Base-by-base conservation (phyloP, 2,329 filamentous ascomycete species). In the Fonsecaea multimorphosa region DNA sequence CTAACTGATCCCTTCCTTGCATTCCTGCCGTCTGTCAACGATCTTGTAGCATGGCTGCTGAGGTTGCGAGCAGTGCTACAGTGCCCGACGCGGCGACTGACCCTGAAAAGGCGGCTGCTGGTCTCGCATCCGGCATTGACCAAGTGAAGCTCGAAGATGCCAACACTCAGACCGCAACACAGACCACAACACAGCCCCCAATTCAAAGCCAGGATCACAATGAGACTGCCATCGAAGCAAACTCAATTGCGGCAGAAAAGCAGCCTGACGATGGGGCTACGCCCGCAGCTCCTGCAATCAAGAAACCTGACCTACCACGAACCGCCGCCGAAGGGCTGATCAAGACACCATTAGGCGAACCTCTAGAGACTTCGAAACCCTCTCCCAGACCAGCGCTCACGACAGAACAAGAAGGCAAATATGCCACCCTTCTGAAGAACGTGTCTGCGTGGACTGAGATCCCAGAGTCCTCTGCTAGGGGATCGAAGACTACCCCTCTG, bases 321-420 rank as follows among this genome's bases (percentile, higher is more conserved):
- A 79, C 76, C 22, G 75, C 77, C 6, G 75, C 74, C 7, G 76
- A 79, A 57, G 79, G 78, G 7, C 71, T 79, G 22, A 76, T 82
- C 61, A 82, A 83, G 70, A 88, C 84, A 51, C 89, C 89, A 36
- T 83, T 91, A 68, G 76, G 79, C n/a, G 75, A 77, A 8, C 89
- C 89, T 1, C 78, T 84, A 1, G 79, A 89, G 1, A 79, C 80
- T 38, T 85, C 85, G 75, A 86, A 85, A 64, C 87, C 90, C 2
- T 75, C 81, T 12, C 75, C 86, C 5, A 82, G 83, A 9, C 78
- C 86, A 5, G 77, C 84, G 64, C 85, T 97, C 72, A 93, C 89
- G 11, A 75, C 85, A 9, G 92, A 96, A 38, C 91, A 98, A 79
- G 80, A 91, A 75, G 77, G 84, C 71, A 97, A 97, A 80, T 98